A percentile compares a stretch with the other conserved stretches of the same genome.
Conservation (phyloP, 1,284 basidiomycete genomes). For the Rhodotorula sp. region DNA sequence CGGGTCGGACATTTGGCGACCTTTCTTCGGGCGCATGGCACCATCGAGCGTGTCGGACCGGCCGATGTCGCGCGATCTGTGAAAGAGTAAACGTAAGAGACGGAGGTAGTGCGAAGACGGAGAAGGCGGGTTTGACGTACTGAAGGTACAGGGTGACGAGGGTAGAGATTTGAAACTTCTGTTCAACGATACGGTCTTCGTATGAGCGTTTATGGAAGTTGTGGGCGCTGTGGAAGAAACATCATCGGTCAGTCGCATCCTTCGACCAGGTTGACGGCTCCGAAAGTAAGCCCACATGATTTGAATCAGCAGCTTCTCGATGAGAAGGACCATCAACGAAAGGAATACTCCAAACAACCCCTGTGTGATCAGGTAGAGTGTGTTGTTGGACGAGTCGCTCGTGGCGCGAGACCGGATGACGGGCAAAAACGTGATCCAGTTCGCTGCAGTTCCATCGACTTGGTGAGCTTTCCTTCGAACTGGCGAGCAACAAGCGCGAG, state of each 20-base stretch:
- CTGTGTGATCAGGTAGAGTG: slow-evolving; percentile 60
- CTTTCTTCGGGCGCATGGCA: slow-evolving; percentile 50
- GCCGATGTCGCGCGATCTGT: slow-evolving; percentile 53
- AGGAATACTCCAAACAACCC: slow-evolving; percentile 74
- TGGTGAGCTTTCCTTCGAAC: not conserved
- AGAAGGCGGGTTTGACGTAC: slow-evolving; percentile 2
- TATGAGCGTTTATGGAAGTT: slow-evolving; percentile 85
- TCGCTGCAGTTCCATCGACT: not conserved
- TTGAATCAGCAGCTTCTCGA: slow-evolving; percentile 84
- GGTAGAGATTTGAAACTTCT: slow-evolving; percentile 74
- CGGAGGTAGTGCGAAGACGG: not conserved
- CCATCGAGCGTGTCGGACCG: slow-evolving; percentile 65
- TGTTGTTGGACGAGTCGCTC: slow-evolving; percentile 34
- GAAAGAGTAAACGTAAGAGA: not conserved
- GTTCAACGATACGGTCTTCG: slow-evolving; percentile 74
- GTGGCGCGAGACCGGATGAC: slow-evolving; percentile 18
- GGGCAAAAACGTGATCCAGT: slow-evolving; percentile 36
- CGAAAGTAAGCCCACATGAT: slow-evolving; percentile 57
- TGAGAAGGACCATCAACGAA: slow-evolving; percentile 68
- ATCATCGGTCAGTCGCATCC: too few relatives aligned
- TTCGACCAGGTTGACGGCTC: too few relatives aligned
- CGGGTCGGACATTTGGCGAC: slow-evolving; percentile 55
- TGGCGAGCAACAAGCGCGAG: not conserved
- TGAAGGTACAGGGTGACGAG: slow-evolving; percentile 76
- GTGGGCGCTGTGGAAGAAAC: slow-evolving; percentile 45